Percentiles rank a stretch among this genome's conserved stretches.
Evolutionary conservation across 768 basidiomycete species (phyloP).

Genomic region (Russula foetens): DNA sequence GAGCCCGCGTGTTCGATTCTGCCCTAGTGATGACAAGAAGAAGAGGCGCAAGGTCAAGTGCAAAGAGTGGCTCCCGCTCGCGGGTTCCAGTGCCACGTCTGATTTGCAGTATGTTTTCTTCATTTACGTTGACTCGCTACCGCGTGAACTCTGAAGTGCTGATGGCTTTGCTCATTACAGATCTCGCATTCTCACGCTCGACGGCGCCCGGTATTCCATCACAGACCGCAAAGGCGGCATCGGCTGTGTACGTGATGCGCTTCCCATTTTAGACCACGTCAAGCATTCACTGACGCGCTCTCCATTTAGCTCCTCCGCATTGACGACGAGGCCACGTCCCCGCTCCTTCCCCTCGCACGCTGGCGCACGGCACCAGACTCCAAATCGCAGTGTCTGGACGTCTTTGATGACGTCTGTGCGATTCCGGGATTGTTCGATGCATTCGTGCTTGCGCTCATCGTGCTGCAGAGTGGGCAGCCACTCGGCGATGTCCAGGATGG

Average conservation of each 20-base stretch:
- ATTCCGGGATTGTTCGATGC: slow-evolving; percentile 8
- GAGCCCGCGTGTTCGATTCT: slow-evolving; percentile 9
- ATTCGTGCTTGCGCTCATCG: slow-evolving; percentile 10
- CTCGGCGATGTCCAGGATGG: slow-evolving; percentile 7
- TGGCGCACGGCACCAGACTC: slow-evolving; percentile 4
- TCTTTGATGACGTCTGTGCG: slow-evolving; percentile 6
- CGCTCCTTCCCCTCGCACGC: slow-evolving; percentile 8
- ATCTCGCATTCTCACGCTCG: slow-evolving; percentile 8
- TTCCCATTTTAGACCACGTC: neutral
- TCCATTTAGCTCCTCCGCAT: neutral
- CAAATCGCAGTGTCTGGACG: slow-evolving; percentile 1
- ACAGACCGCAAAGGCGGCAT: slow-evolving; percentile 1
- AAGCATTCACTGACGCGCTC: neutral
- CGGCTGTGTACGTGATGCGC: slow-evolving; percentile 3
- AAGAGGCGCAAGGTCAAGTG: slow-evolving; percentile 11
- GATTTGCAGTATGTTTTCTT: neutral
- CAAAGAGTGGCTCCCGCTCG: slow-evolving; percentile 11
- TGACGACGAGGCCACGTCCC: neutral
- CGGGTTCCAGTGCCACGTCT: neutral
- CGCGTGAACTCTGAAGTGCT: neutral
- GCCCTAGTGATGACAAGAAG: neutral
- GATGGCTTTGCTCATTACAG: neutral
- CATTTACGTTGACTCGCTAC: neutral
- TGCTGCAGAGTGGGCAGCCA: slow-evolving; percentile 6
- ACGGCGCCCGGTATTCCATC: slow-evolving; percentile 1